Percentiles rank a stretch among this genome's conserved stretches.
Conservation (phyloP, 2,329 filamentous ascomycete genomes). For the Penicillium brasilianum region DNA sequence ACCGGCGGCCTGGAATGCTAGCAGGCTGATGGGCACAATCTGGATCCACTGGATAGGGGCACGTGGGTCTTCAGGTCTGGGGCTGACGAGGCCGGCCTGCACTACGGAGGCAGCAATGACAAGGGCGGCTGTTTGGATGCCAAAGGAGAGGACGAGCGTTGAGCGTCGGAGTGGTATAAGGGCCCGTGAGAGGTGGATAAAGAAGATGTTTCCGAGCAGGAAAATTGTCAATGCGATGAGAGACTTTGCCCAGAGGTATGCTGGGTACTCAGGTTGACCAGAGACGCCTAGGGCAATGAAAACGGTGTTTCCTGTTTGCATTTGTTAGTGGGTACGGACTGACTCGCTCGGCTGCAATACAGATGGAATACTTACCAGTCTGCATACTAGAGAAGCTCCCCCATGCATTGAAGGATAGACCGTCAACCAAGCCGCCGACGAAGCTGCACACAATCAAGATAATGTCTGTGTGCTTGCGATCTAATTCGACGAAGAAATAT, state of each 20-base stretch:
- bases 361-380: constrained; percentile 41
- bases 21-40: constrained; percentile 44
- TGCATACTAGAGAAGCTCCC: constrained; percentile 52
- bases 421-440: constrained; percentile 47
- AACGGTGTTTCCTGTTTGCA: constrained; percentile 47
- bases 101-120: constrained; percentile 44
- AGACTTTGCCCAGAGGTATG: constrained; percentile 50
- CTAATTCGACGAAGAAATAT: constrained; percentile 24
- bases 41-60: constrained; percentile 44
- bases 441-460: constrained; percentile 45
- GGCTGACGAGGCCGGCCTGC: constrained; percentile 39
- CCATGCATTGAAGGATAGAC: constrained; percentile 50
- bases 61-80: constrained; percentile 35
- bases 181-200: constrained; percentile 42
- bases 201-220: constrained; percentile 47
- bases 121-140: constrained; percentile 44
- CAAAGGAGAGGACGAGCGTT: constrained; percentile 47
- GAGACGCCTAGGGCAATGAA: constrained; percentile 51
- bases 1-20: constrained; percentile 49
- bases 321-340: not conserved
- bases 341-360: not conserved
- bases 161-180: constrained; percentile 43
- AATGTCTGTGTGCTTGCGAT: constrained; percentile 35
- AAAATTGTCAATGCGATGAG: constrained; percentile 48
- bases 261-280: constrained; percentile 46